Percentiles rank a stretch among this genome's conserved stretches.
These are phyloP conservation scores for Xylariaceae sp. DNA, from an alignment of 2,329 filamentous ascomycete genomes.

Conservation along the genomic window DNA sequence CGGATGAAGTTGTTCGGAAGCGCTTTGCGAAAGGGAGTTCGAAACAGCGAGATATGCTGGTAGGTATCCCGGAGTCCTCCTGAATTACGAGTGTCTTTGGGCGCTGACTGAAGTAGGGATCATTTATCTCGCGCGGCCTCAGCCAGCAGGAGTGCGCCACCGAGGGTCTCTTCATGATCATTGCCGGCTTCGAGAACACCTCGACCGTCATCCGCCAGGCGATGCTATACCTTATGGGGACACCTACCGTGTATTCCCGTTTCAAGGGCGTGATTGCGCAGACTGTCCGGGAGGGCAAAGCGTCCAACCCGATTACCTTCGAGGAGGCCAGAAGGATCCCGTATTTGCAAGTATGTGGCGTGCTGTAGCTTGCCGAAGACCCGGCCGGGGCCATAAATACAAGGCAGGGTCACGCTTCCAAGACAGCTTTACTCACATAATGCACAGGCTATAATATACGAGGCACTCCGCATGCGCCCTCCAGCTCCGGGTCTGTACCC, in stretches of 20 bases:
- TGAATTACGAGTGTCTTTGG: slow-evolving; percentile 25
- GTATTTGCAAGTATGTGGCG: slow-evolving; percentile 10
- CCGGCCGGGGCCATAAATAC: no score
- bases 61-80: slow-evolving; percentile 8
- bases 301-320: slow-evolving; percentile 22
- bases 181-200: slow-evolving; percentile 44
- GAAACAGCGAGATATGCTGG: slow-evolving; percentile 10
- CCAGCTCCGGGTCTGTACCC: slow-evolving; percentile 16
- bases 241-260: slow-evolving; percentile 22
- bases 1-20: slow-evolving; percentile 4
- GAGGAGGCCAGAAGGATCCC: slow-evolving; percentile 14
- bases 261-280: slow-evolving; percentile 19
- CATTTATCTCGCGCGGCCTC: neutral
- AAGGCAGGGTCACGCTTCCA: neutral
- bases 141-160: neutral
- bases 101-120: slow-evolving; percentile 10
- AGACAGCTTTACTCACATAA: neutral
- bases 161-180: neutral
- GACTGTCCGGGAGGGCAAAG: slow-evolving; percentile 33
- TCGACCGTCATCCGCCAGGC: slow-evolving; percentile 39
- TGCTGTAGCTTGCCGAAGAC: no score
- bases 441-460: slow-evolving; percentile 27
- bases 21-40: slow-evolving; percentile 3
- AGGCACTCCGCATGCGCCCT: slow-evolving; percentile 28
- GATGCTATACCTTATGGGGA: slow-evolving; percentile 37